phyloP scores from a whole-genome alignment of 2,329 filamentous ascomycete genomes.

The Pseudocercospora cruenta region DNA sequence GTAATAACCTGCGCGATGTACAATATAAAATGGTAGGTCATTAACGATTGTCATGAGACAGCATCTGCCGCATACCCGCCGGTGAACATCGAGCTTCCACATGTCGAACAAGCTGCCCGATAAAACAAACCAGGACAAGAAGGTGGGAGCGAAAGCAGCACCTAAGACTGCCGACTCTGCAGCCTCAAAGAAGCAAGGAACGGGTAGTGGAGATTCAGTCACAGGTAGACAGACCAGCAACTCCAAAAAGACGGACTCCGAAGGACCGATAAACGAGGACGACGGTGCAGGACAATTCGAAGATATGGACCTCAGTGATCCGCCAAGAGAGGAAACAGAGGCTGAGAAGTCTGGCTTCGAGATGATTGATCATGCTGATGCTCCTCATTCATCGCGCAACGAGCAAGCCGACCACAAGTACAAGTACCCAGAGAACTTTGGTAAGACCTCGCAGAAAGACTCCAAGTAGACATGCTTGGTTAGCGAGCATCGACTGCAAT shows the following conservation, averaged over 20 bases:
- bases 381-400: constrained; percentile 24
- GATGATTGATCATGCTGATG: constrained; percentile 19
- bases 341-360: constrained; percentile 22
- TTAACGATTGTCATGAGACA: neutral
- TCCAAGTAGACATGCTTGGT: neutral
- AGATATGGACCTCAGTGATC: constrained; percentile 19
- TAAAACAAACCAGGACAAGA: neutral
- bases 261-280: neutral
- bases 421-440: constrained; percentile 27
- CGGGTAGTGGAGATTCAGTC: neutral
- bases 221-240: neutral
- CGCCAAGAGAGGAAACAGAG: neutral
- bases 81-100: neutral
- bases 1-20: neutral
- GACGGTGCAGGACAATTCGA: constrained; percentile 11
- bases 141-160: neutral
- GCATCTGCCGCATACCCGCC: neutral
- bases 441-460: constrained; percentile 3
- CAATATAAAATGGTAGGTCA: neutral
- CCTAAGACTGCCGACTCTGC: neutral
- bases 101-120: neutral
- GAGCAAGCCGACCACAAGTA: constrained; percentile 24
- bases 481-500: neutral
- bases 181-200: neutral
- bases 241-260: neutral